Percentiles rank a stretch among this genome's conserved stretches.
Evolutionary conservation across 139 green algal species (phyloP).

Genomic region (Spirogloea muscicola): DNA sequence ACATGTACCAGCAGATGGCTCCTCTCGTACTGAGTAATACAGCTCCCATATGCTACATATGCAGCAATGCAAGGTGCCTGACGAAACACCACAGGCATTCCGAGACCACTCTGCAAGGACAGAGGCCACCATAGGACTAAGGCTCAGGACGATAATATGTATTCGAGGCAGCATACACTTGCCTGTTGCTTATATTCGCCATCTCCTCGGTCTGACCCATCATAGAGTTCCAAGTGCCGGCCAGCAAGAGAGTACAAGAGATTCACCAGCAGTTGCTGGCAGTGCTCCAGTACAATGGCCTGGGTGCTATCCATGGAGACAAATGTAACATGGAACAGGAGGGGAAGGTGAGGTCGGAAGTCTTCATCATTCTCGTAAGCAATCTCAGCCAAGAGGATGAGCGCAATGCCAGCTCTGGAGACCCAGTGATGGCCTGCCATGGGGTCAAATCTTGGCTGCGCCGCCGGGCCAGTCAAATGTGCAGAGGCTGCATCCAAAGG

Average conservation of each 20-base stretch:
- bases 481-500: too few relatives aligned
- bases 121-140: too few relatives aligned
- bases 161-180: too few relatives aligned
- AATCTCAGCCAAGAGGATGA: slow-evolving; percentile 84
- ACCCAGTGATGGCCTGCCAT: slow-evolving; percentile 45
- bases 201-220: slow-evolving; percentile 33
- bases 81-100: too few relatives aligned
- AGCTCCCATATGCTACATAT: too few relatives aligned
- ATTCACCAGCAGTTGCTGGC: slow-evolving; percentile 72
- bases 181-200: slow-evolving; percentile 44
- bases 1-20: too few relatives aligned
- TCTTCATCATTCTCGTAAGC: slow-evolving; percentile 86
- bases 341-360: slow-evolving; percentile 71
- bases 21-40: too few relatives aligned
- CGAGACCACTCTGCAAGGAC: too few relatives aligned
- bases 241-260: slow-evolving; percentile 64
- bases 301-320: slow-evolving; percentile 46
- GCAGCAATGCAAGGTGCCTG: too few relatives aligned
- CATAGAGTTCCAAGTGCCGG: slow-evolving; percentile 55
- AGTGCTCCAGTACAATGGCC: slow-evolving; percentile 54
- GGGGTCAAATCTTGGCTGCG: too few relatives aligned
- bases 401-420: slow-evolving; percentile 73
- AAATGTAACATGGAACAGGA: slow-evolving; percentile 69
- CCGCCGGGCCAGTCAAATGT: too few relatives aligned
- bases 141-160: too few relatives aligned